A percentile compares a stretch with the other conserved stretches of the same genome.
Evolutionary conservation across 2,329 filamentous ascomycete species (phyloP).

Genomic region (Calonectria multiphialidica): DNA sequence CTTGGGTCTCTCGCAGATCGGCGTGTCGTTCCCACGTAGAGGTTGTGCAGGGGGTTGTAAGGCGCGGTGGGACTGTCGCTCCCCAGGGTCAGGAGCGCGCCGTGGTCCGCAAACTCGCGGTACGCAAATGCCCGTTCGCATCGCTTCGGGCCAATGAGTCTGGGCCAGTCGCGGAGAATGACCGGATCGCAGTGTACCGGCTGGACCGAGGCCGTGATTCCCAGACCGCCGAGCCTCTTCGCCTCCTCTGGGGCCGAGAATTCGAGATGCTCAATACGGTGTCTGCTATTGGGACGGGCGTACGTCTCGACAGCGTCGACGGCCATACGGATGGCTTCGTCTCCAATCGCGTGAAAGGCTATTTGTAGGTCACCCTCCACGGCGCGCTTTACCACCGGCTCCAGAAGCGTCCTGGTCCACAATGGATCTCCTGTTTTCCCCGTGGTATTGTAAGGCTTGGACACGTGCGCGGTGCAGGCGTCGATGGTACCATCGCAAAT

Average conservation of each 20-base stretch:
- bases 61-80: constrained; percentile 68
- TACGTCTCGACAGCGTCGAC: constrained; percentile 17
- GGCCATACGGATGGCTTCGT: constrained; percentile 20
- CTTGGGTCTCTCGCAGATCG: constrained; percentile 60
- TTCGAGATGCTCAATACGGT: constrained; percentile 25
- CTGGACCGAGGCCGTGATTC: constrained; percentile 22
- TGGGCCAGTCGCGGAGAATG: constrained; percentile 20
- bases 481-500: constrained; percentile 74
- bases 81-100: constrained; percentile 64
- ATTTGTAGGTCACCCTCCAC: constrained; percentile 13
- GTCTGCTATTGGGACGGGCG: constrained; percentile 4
- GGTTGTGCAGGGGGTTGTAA: constrained; percentile 61
- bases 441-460: constrained; percentile 63
- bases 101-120: constrained; percentile 65
- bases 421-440: neutral
- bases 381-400: constrained; percentile 10
- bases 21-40: constrained; percentile 67
- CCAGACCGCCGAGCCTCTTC: constrained; percentile 15
- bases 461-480: constrained; percentile 69
- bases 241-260: constrained; percentile 17
- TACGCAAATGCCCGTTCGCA: constrained; percentile 70
- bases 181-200: constrained; percentile 22
- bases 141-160: constrained; percentile 62
- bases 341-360: constrained; percentile 39
- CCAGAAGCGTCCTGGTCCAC: constrained; percentile 11